Evolutionary conservation across 805 yeast genomes (phyloP).

Genomic region (Candida germanica): DNA sequence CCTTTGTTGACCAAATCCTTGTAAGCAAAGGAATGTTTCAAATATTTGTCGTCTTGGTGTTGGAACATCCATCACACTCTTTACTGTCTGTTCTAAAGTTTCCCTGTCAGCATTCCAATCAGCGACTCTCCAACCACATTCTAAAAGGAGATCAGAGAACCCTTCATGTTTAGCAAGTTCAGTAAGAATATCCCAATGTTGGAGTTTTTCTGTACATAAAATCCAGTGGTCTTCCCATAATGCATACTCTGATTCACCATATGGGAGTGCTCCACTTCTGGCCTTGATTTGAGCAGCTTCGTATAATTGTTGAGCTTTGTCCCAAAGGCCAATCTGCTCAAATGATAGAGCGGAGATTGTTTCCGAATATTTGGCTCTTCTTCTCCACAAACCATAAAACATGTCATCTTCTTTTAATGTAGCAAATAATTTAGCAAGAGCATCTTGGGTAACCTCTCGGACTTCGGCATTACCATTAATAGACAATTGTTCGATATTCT

Average conservation of each 20-base stretch:
- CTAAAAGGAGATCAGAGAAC: slow-evolving; percentile 89
- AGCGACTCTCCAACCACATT: slow-evolving; percentile 99
- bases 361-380: slow-evolving; percentile 91
- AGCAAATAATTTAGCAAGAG: slow-evolving; percentile 84
- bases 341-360: slow-evolving; percentile 90
- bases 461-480: slow-evolving; percentile 68
- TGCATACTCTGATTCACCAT: slow-evolving; percentile 90
- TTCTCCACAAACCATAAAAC: slow-evolving; percentile 97
- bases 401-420: slow-evolving; percentile 90
- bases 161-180: slow-evolving; percentile 98
- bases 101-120: slow-evolving; percentile 97
- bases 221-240: slow-evolving; percentile 99
- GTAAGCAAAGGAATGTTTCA: slow-evolving; percentile 89
- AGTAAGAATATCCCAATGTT: slow-evolving; percentile 96
- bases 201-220: slow-evolving; percentile 91
- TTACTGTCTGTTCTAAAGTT: slow-evolving; percentile 89
- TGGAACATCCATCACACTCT: slow-evolving; percentile 97
- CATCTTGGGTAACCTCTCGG: slow-evolving; percentile 83
- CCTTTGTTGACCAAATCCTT: slow-evolving; percentile 88
- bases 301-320: slow-evolving; percentile 86
- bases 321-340: slow-evolving; percentile 95
- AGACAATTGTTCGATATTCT: slow-evolving; percentile 58
- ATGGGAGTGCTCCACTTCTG: slow-evolving; percentile 90
- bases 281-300: slow-evolving; percentile 98
- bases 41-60: slow-evolving; percentile 95